Conservation (phyloP, 441 rosid genomes). For the Sinapis alba region DNA sequence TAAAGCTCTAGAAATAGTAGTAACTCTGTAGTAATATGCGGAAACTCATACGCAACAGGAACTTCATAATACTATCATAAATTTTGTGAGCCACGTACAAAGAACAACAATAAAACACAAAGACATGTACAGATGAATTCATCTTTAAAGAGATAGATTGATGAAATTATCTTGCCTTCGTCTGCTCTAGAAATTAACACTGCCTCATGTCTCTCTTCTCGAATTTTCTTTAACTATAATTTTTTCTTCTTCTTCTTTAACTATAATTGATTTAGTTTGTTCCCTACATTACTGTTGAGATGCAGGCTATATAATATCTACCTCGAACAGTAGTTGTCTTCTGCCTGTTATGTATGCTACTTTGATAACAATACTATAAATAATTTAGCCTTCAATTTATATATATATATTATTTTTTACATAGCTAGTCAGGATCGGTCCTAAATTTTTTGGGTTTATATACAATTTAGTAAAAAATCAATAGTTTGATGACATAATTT, state of each 20-base stretch:
- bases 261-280: constrained; percentile 14
- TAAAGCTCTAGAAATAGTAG: background rate
- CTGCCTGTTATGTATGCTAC: background rate
- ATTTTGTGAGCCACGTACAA: background rate
- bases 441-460: too few relatives aligned
- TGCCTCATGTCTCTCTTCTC: constrained; percentile 11
- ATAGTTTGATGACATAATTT: too few relatives aligned
- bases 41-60: background rate
- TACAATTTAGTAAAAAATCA: too few relatives aligned
- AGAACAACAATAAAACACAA: constrained; percentile 3
- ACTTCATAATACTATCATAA: background rate
- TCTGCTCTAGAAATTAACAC: constrained; percentile 14
- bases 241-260: constrained; percentile 9
- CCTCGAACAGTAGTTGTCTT: background rate
- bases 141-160: constrained; percentile 6
- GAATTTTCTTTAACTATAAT: constrained; percentile 6
- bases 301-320: constrained; percentile 2
- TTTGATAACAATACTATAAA: background rate
- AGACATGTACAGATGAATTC: background rate
- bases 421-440: background rate
- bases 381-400: background rate
- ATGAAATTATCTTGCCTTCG: constrained; percentile 16
- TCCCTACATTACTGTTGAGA: background rate
- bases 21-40: background rate
- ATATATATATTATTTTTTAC: background rate